Evolutionary conservation across 2,329 filamentous ascomycete species (phyloP).

Genomic region (Aspergillus novoparasiticus): DNA sequence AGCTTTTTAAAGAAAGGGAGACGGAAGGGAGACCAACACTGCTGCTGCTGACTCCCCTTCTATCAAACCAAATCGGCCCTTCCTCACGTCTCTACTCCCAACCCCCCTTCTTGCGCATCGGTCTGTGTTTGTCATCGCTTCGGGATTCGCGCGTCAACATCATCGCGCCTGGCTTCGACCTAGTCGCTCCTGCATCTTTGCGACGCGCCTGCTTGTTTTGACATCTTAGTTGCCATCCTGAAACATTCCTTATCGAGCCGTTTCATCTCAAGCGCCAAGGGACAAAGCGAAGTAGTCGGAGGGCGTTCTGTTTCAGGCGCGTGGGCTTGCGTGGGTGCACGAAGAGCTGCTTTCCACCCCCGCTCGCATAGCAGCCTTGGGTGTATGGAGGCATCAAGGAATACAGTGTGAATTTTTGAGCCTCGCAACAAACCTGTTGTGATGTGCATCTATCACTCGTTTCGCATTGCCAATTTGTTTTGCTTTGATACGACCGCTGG

Average conservation of each 20-base stretch:
- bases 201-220: constrained; percentile 26
- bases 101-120: neutral
- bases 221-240: constrained; percentile 28
- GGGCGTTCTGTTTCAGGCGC: constrained; percentile 19
- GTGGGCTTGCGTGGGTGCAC: constrained; percentile 17
- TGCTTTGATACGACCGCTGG: constrained; percentile 22
- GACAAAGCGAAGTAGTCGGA: constrained; percentile 8
- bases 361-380: constrained; percentile 3
- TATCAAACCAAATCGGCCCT: constrained; percentile 18
- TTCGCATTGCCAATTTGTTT: constrained; percentile 19
- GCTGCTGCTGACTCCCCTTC: constrained; percentile 22
- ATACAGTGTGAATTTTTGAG: constrained; percentile 17
- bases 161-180: constrained; percentile 21
- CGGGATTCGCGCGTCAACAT: constrained; percentile 20
- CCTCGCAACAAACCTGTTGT: constrained; percentile 32
- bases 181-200: constrained; percentile 26
- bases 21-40: constrained; percentile 26
- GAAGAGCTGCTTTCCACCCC: constrained; percentile 10
- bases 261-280: constrained; percentile 18
- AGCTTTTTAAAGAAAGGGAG: constrained; percentile 28
- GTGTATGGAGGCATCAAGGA: constrained; percentile 22
- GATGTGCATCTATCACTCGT: constrained; percentile 27
- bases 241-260: constrained; percentile 32
- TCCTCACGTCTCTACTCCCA: constrained; percentile 10
- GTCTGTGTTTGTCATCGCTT: constrained; percentile 10